Conservation (phyloP, 78 protist species). For the Dictyostelium capitatum region DNA sequence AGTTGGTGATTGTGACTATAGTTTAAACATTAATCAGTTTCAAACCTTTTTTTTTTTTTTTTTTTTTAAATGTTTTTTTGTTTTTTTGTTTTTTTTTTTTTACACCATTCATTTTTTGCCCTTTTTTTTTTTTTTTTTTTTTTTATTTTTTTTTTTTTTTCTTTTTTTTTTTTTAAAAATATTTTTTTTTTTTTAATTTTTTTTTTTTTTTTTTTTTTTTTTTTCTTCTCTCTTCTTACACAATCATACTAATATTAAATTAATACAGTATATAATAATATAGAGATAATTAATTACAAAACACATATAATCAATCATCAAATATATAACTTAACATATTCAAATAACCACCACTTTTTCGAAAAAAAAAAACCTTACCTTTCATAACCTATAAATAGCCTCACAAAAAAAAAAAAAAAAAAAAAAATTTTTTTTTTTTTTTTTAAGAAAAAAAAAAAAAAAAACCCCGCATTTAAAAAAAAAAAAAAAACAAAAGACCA, state of each 20-base stretch:
- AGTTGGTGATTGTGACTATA: neutral
- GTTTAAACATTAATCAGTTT: neutral
- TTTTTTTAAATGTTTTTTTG: neutral
- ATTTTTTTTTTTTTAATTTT: no score
- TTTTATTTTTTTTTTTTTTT: neutral
- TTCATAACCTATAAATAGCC: no score
- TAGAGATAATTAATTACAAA: neutral
- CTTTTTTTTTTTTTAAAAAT: neutral
- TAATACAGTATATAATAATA: neutral
- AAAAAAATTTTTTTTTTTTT: neutral
- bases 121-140: neutral
- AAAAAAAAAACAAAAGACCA: no score
- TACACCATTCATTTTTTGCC: neutral
- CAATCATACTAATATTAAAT: neutral
- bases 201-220: no score
- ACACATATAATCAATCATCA: neutral
- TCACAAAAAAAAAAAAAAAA: no score
- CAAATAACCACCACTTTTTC: no score
- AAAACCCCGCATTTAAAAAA: no score
- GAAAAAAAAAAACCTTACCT: no score
- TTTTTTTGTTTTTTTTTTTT: no score
- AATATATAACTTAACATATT: no score
- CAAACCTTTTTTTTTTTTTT: neutral
- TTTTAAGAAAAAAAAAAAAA: no score
- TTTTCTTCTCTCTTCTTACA: no score